Conservation (phyloP, 495 filamentous ascomycete species). For the Pyronema omphalodes region DNA sequence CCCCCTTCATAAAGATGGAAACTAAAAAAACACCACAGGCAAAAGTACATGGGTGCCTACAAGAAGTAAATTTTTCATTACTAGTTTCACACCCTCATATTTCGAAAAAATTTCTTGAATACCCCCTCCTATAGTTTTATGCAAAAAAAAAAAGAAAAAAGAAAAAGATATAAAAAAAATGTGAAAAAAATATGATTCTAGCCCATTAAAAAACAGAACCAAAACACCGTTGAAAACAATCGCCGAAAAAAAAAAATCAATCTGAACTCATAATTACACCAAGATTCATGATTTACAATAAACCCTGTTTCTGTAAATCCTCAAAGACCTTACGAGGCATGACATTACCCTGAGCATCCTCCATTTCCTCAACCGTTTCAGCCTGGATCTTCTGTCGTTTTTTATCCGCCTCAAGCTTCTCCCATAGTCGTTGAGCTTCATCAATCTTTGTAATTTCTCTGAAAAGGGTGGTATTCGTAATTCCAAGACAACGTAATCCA, state of each 20-base stretch:
- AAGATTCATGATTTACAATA: slow-evolving; percentile 30
- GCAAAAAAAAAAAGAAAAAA: too few species aligned
- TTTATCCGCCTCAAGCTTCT: slow-evolving; percentile 75
- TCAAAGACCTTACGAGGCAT: slow-evolving; percentile 97
- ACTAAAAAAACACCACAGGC: slow-evolving; percentile 10
- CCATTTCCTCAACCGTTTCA: slow-evolving; percentile 89
- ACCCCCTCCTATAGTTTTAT: too few species aligned
- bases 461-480: slow-evolving; percentile 83
- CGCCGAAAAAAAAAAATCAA: too few species aligned
- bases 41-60: slow-evolving; percentile 17
- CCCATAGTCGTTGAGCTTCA: slow-evolving; percentile 74
- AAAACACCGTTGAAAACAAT: too few species aligned
- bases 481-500: slow-evolving; percentile 79
- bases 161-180: too few species aligned
- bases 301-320: slow-evolving; percentile 57
- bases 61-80: slow-evolving; percentile 9
- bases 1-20: not conserved
- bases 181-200: too few species aligned
- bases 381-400: slow-evolving; percentile 54
- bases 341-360: slow-evolving; percentile 90
- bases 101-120: too few species aligned
- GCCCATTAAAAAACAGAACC: too few species aligned
- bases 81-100: not conserved
- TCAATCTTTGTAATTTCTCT: slow-evolving; percentile 84
- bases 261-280: too few species aligned